A percentile compares a stretch with the other conserved stretches of the same genome.
phyloP scores from a whole-genome alignment of 208 protist genomes.

The Tritrichomonas foetus region DNA sequence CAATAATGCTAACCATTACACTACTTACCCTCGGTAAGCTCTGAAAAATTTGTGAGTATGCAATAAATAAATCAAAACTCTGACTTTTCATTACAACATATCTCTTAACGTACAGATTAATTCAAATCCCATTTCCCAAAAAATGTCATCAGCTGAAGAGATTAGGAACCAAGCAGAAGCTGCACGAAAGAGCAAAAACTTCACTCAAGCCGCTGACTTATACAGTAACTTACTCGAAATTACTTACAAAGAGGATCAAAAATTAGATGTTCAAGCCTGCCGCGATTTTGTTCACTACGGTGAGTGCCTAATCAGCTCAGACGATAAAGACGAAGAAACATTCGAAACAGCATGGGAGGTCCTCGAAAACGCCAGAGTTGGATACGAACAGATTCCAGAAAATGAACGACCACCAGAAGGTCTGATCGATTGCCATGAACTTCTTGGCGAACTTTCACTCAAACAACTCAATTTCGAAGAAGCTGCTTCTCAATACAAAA shows the following conservation, averaged over 20 bases:
- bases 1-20: background rate
- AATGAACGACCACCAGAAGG: background rate
- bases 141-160: too few species aligned
- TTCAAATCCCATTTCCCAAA: too few species aligned
- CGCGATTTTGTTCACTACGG: background rate
- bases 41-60: background rate
- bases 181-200: background rate
- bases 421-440: background rate
- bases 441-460: background rate
- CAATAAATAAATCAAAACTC: background rate
- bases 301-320: background rate
- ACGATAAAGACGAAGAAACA: background rate
- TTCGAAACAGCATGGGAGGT: constrained; percentile 13
- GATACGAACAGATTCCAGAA: background rate
- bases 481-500: background rate
- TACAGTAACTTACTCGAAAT: background rate
- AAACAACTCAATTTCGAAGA: background rate
- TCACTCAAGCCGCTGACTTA: background rate
- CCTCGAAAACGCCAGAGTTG: background rate
- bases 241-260: background rate
- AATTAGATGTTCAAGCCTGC: background rate
- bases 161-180: background rate
- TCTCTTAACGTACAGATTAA: background rate
- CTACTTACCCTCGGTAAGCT: background rate
- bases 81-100: background rate